These are phyloP conservation scores for Thielaviopsis musarum DNA, from an alignment of 2,329 filamentous ascomycete genomes.

Conservation along the genomic window DNA sequence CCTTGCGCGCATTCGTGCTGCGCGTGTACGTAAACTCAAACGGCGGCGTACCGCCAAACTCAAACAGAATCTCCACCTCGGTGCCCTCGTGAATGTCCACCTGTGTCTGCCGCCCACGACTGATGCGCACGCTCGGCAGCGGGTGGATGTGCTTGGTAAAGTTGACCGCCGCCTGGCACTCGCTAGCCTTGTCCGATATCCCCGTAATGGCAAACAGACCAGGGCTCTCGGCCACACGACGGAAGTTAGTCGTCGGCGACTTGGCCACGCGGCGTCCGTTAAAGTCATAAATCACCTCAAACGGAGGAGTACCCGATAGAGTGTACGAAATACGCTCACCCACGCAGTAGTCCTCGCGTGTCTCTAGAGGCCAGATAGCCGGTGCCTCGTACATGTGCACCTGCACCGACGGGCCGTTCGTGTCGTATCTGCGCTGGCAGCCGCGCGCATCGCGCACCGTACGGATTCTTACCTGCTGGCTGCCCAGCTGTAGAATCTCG, in stretches of 20 bases:
- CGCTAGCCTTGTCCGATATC: constrained; percentile 72
- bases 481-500: constrained; percentile 69
- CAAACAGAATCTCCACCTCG: constrained; percentile 81
- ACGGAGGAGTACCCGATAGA: constrained; percentile 77
- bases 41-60: constrained; percentile 87
- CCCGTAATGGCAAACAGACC: constrained; percentile 78
- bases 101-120: constrained; percentile 60
- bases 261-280: constrained; percentile 67
- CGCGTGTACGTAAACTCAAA: constrained; percentile 97
- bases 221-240: constrained; percentile 79
- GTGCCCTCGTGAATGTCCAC: constrained; percentile 96
- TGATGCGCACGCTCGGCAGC: constrained; percentile 80
- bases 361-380: constrained; percentile 74
- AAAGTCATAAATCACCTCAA: constrained; percentile 86
- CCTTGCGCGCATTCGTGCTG: constrained; percentile 67
- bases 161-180: constrained; percentile 66
- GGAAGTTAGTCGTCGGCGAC: constrained; percentile 66
- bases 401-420: constrained; percentile 59
- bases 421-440: constrained; percentile 64
- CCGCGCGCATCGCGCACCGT: constrained; percentile 77
- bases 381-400: constrained; percentile 89
- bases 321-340: constrained; percentile 89
- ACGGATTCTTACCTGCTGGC: constrained; percentile 74
- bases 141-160: constrained; percentile 76
- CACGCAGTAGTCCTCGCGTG: constrained; percentile 78